Evolutionary conservation across 441 rosid genomes (phyloP).

Genomic region (Erysimum pusillum): DNA sequence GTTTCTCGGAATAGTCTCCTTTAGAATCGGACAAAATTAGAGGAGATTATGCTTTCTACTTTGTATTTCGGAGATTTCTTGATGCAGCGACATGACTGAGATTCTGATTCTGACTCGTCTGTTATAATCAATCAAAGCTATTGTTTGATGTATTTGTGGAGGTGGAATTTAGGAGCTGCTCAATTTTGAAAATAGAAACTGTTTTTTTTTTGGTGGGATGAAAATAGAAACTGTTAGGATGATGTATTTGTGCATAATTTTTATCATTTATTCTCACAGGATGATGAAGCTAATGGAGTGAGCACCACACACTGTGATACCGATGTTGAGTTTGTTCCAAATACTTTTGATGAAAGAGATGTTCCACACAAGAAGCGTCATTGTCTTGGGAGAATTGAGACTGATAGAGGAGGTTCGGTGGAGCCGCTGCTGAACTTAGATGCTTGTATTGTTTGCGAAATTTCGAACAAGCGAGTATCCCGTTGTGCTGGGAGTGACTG

Average conservation of each 20-base stretch:
- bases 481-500: slow-evolving; percentile 57
- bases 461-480: slow-evolving; percentile 36
- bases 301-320: slow-evolving; percentile 6
- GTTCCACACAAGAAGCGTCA: slow-evolving; percentile 39
- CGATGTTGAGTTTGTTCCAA: slow-evolving; percentile 31
- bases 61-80: neutral
- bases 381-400: slow-evolving; percentile 25
- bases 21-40: neutral
- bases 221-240: neutral
- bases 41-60: no score
- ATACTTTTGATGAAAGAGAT: slow-evolving; percentile 21
- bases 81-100: neutral
- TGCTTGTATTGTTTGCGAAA: slow-evolving; percentile 51
- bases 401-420: neutral
- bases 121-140: neutral
- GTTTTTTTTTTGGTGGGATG: no score
- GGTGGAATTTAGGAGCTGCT: neutral
- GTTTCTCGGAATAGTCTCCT: slow-evolving; percentile 1
- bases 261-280: slow-evolving; percentile 26
- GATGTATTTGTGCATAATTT: slow-evolving; percentile 3
- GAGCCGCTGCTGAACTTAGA: slow-evolving; percentile 22
- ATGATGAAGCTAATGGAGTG: slow-evolving; percentile 32
- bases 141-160: neutral
- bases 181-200: neutral
- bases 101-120: neutral